Evolutionary conservation across 495 filamentous ascomycete genomes (phyloP).

Genomic region (Penicillium macrosclerotiorum): DNA sequence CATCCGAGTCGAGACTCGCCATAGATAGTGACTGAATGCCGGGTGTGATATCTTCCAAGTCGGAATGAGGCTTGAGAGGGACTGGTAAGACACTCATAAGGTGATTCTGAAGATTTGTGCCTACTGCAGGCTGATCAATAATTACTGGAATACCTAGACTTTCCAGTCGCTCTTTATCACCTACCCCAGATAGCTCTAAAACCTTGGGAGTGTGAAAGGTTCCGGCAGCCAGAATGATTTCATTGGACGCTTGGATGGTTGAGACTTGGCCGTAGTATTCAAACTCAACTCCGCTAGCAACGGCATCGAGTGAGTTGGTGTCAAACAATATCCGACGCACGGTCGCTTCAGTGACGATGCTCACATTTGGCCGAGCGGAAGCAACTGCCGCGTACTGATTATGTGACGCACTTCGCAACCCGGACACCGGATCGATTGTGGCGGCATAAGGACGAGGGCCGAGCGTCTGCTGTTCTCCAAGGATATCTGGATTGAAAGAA

Average conservation of each 20-base stretch:
- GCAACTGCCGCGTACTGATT: slow-evolving; percentile 39
- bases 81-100: slow-evolving; percentile 9
- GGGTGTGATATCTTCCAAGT: neutral
- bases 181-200: slow-evolving; percentile 53
- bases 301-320: neutral
- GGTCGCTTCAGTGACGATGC: slow-evolving; percentile 45
- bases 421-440: slow-evolving; percentile 19
- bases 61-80: slow-evolving; percentile 5
- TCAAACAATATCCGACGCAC: slow-evolving; percentile 42
- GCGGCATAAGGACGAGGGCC: slow-evolving; percentile 18
- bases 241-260: slow-evolving; percentile 22
- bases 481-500: slow-evolving; percentile 7
- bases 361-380: slow-evolving; percentile 43
- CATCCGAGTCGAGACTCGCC: slow-evolving; percentile 6
- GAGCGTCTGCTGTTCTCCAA: slow-evolving; percentile 8
- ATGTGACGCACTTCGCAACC: slow-evolving; percentile 32
- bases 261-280: slow-evolving; percentile 14
- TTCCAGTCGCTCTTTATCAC: slow-evolving; percentile 3
- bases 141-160: slow-evolving; percentile 23
- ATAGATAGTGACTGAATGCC: slow-evolving; percentile 12
- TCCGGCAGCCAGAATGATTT: slow-evolving; percentile 55
- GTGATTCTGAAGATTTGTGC: slow-evolving; percentile 46
- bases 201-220: slow-evolving; percentile 51
- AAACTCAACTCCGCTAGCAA: slow-evolving; percentile 34
- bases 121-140: slow-evolving; percentile 37